phyloP scores from a whole-genome alignment of 805 yeast genomes.

The Ogataea zsoltii region DNA sequence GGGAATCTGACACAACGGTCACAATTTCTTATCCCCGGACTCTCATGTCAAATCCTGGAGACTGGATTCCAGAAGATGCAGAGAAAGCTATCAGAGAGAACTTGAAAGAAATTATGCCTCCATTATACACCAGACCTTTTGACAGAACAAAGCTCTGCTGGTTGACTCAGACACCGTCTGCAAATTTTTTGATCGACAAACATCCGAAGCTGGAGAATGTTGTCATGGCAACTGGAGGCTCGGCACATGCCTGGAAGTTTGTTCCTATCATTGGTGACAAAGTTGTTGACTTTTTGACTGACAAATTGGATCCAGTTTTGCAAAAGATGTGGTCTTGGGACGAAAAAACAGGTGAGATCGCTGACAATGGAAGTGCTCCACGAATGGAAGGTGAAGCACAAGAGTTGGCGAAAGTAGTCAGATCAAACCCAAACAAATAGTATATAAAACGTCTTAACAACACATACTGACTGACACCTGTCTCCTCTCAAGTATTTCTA shows the following conservation, averaged over 20 bases:
- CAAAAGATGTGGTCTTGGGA: conserved; percentile 25
- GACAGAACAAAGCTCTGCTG: conserved; percentile 30
- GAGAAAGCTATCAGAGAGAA: conserved; percentile 23
- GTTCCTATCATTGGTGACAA: conserved; percentile 30
- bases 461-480: conserved; percentile 4
- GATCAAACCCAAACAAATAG: background rate
- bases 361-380: conserved; percentile 29
- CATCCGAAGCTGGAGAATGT: conserved; percentile 26
- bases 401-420: conserved; percentile 16
- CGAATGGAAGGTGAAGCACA: conserved; percentile 28
- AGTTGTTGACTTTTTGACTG: conserved; percentile 24
- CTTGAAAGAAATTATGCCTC: conserved; percentile 26
- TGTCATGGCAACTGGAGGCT: conserved; percentile 29
- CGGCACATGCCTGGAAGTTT: conserved; percentile 32
- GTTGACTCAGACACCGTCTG: conserved; percentile 28
- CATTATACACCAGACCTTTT: conserved; percentile 24
- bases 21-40: conserved; percentile 28
- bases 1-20: background rate
- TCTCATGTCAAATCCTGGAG: conserved; percentile 18
- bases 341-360: conserved; percentile 15
- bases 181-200: conserved; percentile 27
- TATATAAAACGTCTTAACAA: conserved; percentile 1
- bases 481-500: conserved; percentile 1
- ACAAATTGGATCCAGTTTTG: conserved; percentile 19
- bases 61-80: conserved; percentile 31